Conservation (phyloP, 176 grass and related monocot species). For the Bolboschoenus planiculmis region DNA sequence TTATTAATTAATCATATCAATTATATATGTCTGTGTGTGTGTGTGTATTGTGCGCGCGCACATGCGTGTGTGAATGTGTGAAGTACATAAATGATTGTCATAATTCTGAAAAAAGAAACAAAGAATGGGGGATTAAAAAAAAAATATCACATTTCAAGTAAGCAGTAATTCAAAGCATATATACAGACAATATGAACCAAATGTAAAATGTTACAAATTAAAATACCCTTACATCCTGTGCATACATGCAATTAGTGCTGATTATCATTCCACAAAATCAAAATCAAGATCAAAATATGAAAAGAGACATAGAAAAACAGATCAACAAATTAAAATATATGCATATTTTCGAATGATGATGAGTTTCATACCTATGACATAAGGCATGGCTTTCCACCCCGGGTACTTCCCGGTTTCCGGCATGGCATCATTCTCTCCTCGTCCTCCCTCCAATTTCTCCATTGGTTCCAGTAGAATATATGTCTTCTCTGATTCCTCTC, state of each 20-base stretch:
- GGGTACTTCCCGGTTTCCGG: constrained; percentile 21
- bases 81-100: neutral
- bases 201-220: neutral
- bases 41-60: neutral
- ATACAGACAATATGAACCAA: neutral
- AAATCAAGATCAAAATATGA: neutral
- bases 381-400: constrained; percentile 79
- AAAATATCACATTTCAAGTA: too few relatives aligned
- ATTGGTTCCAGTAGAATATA: neutral
- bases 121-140: neutral
- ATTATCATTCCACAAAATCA: neutral
- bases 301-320: neutral
- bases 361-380: constrained; percentile 49
- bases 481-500: neutral
- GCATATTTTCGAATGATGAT: neutral
- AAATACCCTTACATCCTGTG: too few relatives aligned
- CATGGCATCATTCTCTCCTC: neutral
- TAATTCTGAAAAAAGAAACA: neutral
- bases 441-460: constrained; percentile 17
- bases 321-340: neutral
- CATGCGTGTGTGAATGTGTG: neutral
- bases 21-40: neutral
- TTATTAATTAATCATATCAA: neutral
- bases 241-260: neutral
- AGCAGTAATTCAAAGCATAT: too few relatives aligned